phyloP scores from a whole-genome alignment of 164 flowering plant species.

The Taxillus chinensis region DNA sequence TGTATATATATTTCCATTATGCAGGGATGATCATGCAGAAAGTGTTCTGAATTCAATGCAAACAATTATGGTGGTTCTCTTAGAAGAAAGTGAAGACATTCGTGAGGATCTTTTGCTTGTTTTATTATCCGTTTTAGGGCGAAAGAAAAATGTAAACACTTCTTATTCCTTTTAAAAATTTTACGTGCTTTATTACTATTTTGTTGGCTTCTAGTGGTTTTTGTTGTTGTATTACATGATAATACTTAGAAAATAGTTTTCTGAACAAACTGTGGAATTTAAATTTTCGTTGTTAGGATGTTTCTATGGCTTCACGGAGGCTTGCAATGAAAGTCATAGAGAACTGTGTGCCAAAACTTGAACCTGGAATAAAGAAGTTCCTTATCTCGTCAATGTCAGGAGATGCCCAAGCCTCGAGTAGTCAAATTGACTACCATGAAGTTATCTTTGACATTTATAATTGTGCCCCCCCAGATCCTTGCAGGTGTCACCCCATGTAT shows the following conservation, averaged over 20 bases:
- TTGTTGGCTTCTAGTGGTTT: background rate
- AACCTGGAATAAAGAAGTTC: conserved; percentile 72
- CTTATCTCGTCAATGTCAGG: conserved; percentile 87
- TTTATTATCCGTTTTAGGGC: conserved; percentile 65
- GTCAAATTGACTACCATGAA: conserved; percentile 67
- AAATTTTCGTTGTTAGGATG: conserved; percentile 32
- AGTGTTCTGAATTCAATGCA: conserved; percentile 75
- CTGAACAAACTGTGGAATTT: conserved; percentile 13
- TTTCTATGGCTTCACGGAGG: conserved; percentile 62
- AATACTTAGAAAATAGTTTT: background rate
- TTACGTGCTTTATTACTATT: background rate
- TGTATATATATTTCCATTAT: conserved; percentile 7
- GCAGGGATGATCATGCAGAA: conserved; percentile 91
- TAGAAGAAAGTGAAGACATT: conserved; percentile 94
- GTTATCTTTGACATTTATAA: conserved; percentile 71
- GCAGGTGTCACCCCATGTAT: conserved; percentile 71
- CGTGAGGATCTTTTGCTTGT: conserved; percentile 54
- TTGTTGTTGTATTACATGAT: conserved; percentile 4
- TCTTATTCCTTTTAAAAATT: conserved; percentile 6
- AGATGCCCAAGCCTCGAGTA: conserved; percentile 35
- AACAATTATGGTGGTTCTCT: conserved; percentile 77
- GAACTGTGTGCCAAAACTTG: conserved; percentile 74
- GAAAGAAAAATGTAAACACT: conserved; percentile 50
- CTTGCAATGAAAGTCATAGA: conserved; percentile 87
- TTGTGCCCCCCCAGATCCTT: conserved; percentile 91